Evolutionary conservation across 148 eudicot species (phyloP), one percentile per base, ranked within the genome.

Genomic region (Talinum fruticosum): DNA sequence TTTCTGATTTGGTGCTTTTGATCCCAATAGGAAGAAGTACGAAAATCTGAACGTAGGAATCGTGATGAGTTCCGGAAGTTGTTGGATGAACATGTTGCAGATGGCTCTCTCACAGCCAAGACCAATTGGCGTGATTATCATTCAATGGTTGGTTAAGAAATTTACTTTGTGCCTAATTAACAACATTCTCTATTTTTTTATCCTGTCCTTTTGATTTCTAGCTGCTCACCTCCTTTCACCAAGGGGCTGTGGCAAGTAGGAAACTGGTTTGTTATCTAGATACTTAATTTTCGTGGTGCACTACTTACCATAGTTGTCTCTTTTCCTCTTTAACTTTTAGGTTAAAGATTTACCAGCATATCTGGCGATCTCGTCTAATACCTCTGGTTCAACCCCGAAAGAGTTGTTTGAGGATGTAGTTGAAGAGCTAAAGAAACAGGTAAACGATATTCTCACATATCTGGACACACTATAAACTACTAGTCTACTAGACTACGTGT

Each of bases 11-110:
- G n/a, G 59, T 81, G 75, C 23, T 75, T 76, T 36, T 82, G 53
- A 37, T 78, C 36, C 62, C 75, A 54, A 75, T 75, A 96, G 99
- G 99, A 93, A 85, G 99, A 91, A 82, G 21, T 74, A 41, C 91
- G 99, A 82, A 96, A 89, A 89, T 78, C 82, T 57, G 99, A 96
- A 81, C 91, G 99, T 66, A 96, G 84, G 83, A 93, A 96, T 76
- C 98, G 99, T 75, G 99, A 96, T 66, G 97, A 93, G 66, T 96
- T 96, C 70, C 95, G 99, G 69, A 96, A 93, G 78, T 77, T 96
- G 83, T 86, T 96, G 99, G 97, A 91, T 36, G 97, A 76, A 73
- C 97, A 93, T 87, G 88, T 91, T 59, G 88, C 89, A 34, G 85
- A 79, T 62, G 97, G 98, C 78, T 84, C 83, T 80, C 90, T 96